These are phyloP conservation scores for Penicillium bialowiezense DNA, from an alignment of 495 filamentous ascomycete genomes.

Conservation along the genomic window DNA sequence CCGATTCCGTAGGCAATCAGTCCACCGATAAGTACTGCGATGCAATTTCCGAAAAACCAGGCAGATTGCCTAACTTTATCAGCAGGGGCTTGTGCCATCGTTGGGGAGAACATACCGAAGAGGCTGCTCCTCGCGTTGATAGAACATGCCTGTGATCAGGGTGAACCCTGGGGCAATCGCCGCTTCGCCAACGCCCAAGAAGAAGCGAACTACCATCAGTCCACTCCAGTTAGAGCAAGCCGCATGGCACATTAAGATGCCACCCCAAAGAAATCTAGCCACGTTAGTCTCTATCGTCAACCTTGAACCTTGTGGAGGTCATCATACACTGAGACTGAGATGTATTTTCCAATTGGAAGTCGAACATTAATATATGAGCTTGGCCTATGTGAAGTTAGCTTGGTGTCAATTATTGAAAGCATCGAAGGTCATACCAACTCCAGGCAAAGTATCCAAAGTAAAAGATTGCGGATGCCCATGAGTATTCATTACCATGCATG, in stretches of 20 bases:
- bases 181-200: constrained; percentile 56
- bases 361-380: constrained; percentile 54
- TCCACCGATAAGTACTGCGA: constrained; percentile 59
- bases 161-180: constrained; percentile 32
- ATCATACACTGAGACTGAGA: constrained; percentile 34
- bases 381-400: constrained; percentile 17
- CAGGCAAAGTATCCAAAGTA: constrained; percentile 51
- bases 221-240: constrained; percentile 50
- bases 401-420: background rate
- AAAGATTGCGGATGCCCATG: constrained; percentile 49
- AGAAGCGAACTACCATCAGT: constrained; percentile 49
- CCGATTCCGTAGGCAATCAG: constrained; percentile 58
- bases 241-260: constrained; percentile 36
- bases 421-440: constrained; percentile 31
- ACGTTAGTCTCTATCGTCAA: background rate
- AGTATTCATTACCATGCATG: constrained; percentile 41
- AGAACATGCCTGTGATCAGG: constrained; percentile 53
- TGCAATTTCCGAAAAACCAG: constrained; percentile 60
- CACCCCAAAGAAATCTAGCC: constrained; percentile 37
- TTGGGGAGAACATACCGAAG: constrained; percentile 32
- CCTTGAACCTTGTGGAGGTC: background rate
- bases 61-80: constrained; percentile 21
- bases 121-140: constrained; percentile 47
- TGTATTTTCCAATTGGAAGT: constrained; percentile 53
- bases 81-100: background rate